These are phyloP conservation scores for Lagenidium giganteum DNA, from an alignment of 352 stramenopile species.

Conservation along the genomic window DNA sequence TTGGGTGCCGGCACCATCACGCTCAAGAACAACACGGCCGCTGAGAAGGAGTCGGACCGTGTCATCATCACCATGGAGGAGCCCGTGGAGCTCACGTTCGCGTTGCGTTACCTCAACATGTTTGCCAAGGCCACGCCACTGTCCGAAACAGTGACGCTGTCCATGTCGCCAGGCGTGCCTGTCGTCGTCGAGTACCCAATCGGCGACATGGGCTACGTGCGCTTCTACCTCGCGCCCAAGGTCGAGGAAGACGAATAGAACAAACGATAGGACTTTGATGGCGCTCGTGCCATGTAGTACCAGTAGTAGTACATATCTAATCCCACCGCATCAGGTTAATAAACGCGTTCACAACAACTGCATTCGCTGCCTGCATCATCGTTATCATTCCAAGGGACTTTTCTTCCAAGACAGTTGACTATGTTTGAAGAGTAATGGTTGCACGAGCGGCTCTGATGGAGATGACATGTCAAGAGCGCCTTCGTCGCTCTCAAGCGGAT, in stretches of 20 bases:
- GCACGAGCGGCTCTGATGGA: too few relatives aligned
- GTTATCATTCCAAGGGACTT: too few relatives aligned
- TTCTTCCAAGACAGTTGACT: too few relatives aligned
- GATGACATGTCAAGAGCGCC: too few relatives aligned
- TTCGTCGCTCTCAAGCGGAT: too few relatives aligned
- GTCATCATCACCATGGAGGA: slow-evolving; percentile 99
- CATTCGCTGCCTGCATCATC: too few relatives aligned
- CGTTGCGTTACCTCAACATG: slow-evolving; percentile 99
- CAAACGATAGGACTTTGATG: too few relatives aligned
- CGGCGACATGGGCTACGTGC: slow-evolving; percentile 95
- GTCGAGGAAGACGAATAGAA: slow-evolving; percentile 98
- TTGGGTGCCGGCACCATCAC: slow-evolving; percentile 96
- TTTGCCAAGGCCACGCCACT: slow-evolving; percentile 99
- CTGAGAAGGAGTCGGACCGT: slow-evolving; percentile 83
- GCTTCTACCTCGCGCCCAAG: slow-evolving; percentile 99
- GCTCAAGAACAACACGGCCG: slow-evolving; percentile 87
- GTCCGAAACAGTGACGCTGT: slow-evolving; percentile 93
- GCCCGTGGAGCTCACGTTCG: slow-evolving; percentile 98
- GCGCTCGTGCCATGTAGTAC: too few relatives aligned
- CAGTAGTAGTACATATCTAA: too few relatives aligned
- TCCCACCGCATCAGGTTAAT: too few relatives aligned
- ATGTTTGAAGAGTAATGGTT: too few relatives aligned
- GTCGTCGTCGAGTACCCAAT: slow-evolving; percentile 99
- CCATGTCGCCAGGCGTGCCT: slow-evolving; percentile 96
- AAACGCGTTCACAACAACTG: too few relatives aligned